Base-by-base conservation (phyloP, 345 rosid genomes). In the Pugionium dolabratum region DNA sequence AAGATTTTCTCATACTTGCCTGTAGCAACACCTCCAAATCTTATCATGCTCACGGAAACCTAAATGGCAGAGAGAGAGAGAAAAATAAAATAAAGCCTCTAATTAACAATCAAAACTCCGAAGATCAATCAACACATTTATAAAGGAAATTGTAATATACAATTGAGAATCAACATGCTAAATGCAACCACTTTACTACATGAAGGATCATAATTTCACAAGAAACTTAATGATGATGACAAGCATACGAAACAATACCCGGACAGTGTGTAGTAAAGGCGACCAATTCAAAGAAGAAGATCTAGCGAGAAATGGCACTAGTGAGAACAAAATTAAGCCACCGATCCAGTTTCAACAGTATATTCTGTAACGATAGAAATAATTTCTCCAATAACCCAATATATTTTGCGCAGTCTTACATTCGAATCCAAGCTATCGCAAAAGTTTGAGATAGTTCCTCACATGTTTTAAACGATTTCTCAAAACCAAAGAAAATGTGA, bases 1-100 rank as follows among this genome's bases (percentile, higher is more conserved):
- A 59, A 34, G 18, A 33, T 35, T 18, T 57, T 69, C 7, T 42
- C 43, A 64, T 4, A 55, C 83, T 80, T 72, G 79, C 89, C 84
- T 70, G 73, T 32, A 10, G 67, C 27, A 29, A 51, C 33, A 60
- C 62, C 62, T 56, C 74, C 78, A 25, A 77, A 52, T 32, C 59
- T 75, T 35, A 64, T 46, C 36, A 62, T 52, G 75, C 59, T 65
- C 62, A 60, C 35, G 7, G 36, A 41, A 56, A 43, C 59, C 85
- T 80, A 78, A 37, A 55, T 11, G 7, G 2, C 31, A 49, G 42
- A 41, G 42, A 52, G 0, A 32, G 45, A 31, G 18, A 41, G 33
- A 11, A 7, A 10, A 39, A 52, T 18, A 51, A 37, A 7, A 37
- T 0, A 7, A 37, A 37, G 41, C 3, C 44, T 32, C 64, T 35